These are phyloP conservation scores for Vigna trinervia DNA, from an alignment of 306 rosid genomes.

Conservation along the genomic window DNA sequence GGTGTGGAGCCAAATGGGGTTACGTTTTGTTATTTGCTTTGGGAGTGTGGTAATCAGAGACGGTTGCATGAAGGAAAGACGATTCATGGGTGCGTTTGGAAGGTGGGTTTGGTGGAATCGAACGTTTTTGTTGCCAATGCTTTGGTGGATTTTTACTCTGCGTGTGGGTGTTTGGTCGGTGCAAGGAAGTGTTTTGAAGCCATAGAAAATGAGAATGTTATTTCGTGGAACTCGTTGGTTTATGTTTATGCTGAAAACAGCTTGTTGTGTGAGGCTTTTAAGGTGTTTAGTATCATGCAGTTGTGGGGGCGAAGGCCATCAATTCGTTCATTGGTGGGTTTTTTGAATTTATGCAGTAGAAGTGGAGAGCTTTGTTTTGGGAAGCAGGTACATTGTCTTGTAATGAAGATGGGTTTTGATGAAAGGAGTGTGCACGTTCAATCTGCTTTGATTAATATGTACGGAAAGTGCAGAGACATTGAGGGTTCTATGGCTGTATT, in stretches of 20 bases:
- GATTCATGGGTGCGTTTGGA: slow-evolving; percentile 64
- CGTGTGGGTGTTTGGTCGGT: slow-evolving; percentile 63
- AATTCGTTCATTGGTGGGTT: slow-evolving; percentile 62
- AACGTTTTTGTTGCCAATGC: slow-evolving; percentile 76
- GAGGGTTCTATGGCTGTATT: slow-evolving; percentile 69
- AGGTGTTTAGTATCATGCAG: slow-evolving; percentile 65
- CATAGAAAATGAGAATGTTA: slow-evolving; percentile 64
- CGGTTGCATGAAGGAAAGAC: slow-evolving; percentile 63
- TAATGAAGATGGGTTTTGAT: slow-evolving; percentile 65
- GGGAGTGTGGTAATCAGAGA: slow-evolving; percentile 59
- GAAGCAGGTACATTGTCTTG: slow-evolving; percentile 71
- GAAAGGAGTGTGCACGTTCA: slow-evolving; percentile 64
- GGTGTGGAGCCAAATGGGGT: slow-evolving; percentile 74
- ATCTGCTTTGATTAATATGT: slow-evolving; percentile 85
- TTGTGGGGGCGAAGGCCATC: slow-evolving; percentile 73
- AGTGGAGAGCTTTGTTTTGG: slow-evolving; percentile 56
- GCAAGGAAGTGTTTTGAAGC: slow-evolving; percentile 65
- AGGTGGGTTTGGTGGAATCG: slow-evolving; percentile 62
- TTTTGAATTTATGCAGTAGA: slow-evolving; percentile 73
- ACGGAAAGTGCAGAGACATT: slow-evolving; percentile 77
- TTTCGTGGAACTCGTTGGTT: slow-evolving; percentile 91
- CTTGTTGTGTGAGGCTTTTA: slow-evolving; percentile 55
- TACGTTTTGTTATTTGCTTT: slow-evolving; percentile 75
- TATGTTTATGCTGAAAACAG: slow-evolving; percentile 57
- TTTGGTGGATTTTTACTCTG: slow-evolving; percentile 89